phyloP scores from a whole-genome alignment of 2,329 filamentous ascomycete species.

The Penicillium palitans region DNA sequence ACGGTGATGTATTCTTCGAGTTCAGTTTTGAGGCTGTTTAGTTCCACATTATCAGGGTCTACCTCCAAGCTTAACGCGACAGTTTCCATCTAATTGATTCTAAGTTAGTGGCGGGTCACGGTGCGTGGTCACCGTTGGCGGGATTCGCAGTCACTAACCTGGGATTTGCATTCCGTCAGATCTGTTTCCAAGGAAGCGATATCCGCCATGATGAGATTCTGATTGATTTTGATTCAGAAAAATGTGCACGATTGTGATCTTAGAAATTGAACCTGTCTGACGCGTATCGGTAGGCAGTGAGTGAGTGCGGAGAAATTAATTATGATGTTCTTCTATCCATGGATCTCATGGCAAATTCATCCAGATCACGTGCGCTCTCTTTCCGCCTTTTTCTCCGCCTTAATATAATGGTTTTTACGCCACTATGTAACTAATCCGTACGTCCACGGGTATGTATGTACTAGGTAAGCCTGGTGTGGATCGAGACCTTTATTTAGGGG shows the following conservation, averaged over 20 bases:
- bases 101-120: constrained; percentile 10
- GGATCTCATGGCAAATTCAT: not conserved
- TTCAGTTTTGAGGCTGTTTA: constrained; percentile 74
- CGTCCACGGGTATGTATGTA: not conserved
- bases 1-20: constrained; percentile 78
- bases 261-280: not conserved
- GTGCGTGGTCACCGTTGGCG: not conserved
- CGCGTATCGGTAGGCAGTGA: not conserved
- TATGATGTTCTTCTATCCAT: not conserved
- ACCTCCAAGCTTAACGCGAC: constrained; percentile 73
- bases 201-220: constrained; percentile 40
- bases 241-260: not conserved
- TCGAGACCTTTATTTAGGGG: not conserved
- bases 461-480: not conserved
- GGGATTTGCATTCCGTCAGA: constrained; percentile 61
- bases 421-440: not conserved
- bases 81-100: constrained; percentile 67
- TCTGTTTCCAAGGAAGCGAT: constrained; percentile 49
- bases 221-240: not conserved
- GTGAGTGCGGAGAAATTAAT: not conserved
- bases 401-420: not conserved
- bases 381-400: constrained; percentile 1
- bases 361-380: not conserved
- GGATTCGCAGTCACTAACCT: constrained; percentile 42
- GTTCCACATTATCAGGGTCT: constrained; percentile 76